Evolutionary conservation across 177 flowering plant genomes (phyloP).

Genomic region (Vitis hybrid): DNA sequence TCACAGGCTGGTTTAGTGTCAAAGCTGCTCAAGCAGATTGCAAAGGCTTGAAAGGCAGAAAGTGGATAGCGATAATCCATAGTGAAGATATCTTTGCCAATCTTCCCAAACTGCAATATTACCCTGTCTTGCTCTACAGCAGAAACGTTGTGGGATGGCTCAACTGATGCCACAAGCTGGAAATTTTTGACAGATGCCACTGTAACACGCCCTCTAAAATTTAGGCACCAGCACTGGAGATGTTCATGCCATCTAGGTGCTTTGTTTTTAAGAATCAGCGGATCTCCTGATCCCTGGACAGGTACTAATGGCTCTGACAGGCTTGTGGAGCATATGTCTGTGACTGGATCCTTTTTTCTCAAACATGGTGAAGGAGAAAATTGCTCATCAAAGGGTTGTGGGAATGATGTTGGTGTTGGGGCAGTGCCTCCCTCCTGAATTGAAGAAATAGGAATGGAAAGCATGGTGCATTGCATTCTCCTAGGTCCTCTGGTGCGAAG

Average conservation of each 20-base stretch:
- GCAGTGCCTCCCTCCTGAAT: conserved; percentile 45
- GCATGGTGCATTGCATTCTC: conserved; percentile 50
- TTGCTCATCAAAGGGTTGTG: conserved; percentile 22
- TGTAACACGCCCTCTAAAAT: conserved; percentile 55
- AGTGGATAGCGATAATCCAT: conserved; percentile 69
- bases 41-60: conserved; percentile 74
- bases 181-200: conserved; percentile 65
- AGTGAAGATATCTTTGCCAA: conserved; percentile 69
- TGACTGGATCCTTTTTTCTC: conserved; percentile 24
- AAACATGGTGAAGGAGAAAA: conserved; percentile 7
- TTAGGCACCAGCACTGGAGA: conserved; percentile 57
- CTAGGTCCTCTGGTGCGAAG: conserved; percentile 56
- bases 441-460: conserved; percentile 46
- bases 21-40: conserved; percentile 65
- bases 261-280: conserved; percentile 47
- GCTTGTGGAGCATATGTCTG: conserved; percentile 21
- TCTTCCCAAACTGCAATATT: conserved; percentile 60
- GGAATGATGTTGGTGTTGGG: conserved; percentile 36
- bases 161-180: conserved; percentile 49
- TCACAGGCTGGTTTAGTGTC: conserved; percentile 67
- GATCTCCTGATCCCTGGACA: conserved; percentile 18
- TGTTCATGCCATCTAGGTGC: conserved; percentile 63
- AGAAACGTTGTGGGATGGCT: conserved; percentile 36
- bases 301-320: conserved; percentile 19
- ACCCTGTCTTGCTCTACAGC: conserved; percentile 49